Evolutionary conservation across 2,329 filamentous ascomycete genomes (phyloP), one percentile per base, ranked within the genome.

Genomic region (Mollisiaceae sp.): DNA sequence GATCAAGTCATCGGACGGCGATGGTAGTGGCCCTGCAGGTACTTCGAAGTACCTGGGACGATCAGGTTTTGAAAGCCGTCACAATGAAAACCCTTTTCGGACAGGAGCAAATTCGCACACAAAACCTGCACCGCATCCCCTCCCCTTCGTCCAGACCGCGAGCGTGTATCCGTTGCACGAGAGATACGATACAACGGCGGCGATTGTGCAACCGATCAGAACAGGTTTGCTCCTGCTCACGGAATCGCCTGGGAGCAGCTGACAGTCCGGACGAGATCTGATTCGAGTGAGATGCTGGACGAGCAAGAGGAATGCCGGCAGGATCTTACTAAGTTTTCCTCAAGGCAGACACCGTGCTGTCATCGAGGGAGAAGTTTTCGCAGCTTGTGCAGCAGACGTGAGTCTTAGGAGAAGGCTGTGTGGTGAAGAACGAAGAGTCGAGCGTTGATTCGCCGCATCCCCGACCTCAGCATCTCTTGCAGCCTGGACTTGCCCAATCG

Each of bases 181-280:
- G 55, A 65, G 58, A 60, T 60, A 55, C 59, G 56, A 63, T 60
- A 59, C 39, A 62, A 59, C 15, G 15, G 15, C 61, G 45, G 62
- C 66, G 63, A 67, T 63, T 59, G 67, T 69, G 61, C 60, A 62
- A 69, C 69, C 57, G 60, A 55, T 57, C 62, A 50, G 45, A 67
- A 59, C 59, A 62, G 52, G 50, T 59, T 65, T 66, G 35, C 39
- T 39, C 57, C 52, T 62, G 59, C 66, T 63, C 60, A 52, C 67
- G 65, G 62, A 61, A 67, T 20, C 27, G 59, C 24, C 27, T 45
- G 50, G 20, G 52, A 61, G 59, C 69, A 67, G 67, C 69, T 70
- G 69, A 70, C 64, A 65, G 38, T 39, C 18, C 47, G 63, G 59
- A 50, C 52, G 54, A 12, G 56, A 50, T 41, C 36, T 63, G 62